These are phyloP conservation scores for Lecanicillium sp. DNA, from an alignment of 2,329 filamentous ascomycete species.

Conservation along the genomic window DNA sequence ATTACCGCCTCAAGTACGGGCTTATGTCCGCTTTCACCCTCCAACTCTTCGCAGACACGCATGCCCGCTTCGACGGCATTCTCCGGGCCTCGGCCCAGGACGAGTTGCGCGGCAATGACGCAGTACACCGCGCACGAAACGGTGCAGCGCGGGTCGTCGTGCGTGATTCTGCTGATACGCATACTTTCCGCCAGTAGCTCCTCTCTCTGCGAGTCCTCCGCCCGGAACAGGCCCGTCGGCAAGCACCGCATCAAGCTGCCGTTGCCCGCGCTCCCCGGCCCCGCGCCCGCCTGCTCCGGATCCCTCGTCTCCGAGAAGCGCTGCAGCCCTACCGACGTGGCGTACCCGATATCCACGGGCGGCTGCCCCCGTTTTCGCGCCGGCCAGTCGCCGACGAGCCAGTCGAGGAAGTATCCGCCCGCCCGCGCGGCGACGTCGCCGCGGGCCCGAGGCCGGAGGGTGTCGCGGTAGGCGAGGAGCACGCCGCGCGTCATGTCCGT, in stretches of 20 bases:
- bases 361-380: constrained; percentile 25
- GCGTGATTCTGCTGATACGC: constrained; percentile 34
- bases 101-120: constrained; percentile 27
- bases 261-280: constrained; percentile 35
- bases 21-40: constrained; percentile 10
- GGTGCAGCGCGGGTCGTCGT: constrained; percentile 31
- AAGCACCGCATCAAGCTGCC: constrained; percentile 44
- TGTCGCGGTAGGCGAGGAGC: constrained; percentile 33
- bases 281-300: constrained; percentile 30
- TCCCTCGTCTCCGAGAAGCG: constrained; percentile 25
- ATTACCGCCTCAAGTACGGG: constrained; percentile 23
- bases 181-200: constrained; percentile 26
- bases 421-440: constrained; percentile 25
- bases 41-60: constrained; percentile 19
- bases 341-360: constrained; percentile 35
- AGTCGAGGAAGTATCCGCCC: constrained; percentile 35
- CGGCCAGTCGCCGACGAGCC: constrained; percentile 39
- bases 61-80: constrained; percentile 27
- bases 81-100: constrained; percentile 20
- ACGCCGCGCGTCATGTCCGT: constrained; percentile 42
- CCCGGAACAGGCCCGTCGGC: constrained; percentile 36
- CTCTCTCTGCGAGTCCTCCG: constrained; percentile 18
- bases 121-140: constrained; percentile 36
- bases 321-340: constrained; percentile 30
- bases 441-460: neutral